phyloP scores from a whole-genome alignment of 1,284 basidiomycete genomes.

The Melampsora larici-populina region DNA sequence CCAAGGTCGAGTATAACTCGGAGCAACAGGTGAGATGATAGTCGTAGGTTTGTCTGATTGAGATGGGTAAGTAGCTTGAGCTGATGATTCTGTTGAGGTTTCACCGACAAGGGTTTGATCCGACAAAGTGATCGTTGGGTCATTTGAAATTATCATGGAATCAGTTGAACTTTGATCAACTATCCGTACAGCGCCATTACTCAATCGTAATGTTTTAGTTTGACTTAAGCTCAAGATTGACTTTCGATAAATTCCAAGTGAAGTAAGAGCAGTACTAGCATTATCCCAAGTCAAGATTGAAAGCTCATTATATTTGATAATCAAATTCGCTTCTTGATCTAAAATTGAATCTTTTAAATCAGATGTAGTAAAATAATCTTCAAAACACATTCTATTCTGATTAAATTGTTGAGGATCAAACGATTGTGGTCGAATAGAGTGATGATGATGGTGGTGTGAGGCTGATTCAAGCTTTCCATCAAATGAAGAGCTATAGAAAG shows the following conservation, averaged over 20 bases:
- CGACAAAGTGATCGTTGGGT: neutral
- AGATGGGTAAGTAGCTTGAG: too few species aligned
- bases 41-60: neutral
- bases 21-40: neutral
- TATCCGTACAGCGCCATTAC: conserved; percentile 14
- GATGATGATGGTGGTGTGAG: conserved; percentile 1
- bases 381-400: conserved; percentile 57
- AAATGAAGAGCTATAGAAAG: conserved; percentile 50
- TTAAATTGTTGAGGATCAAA: conserved; percentile 53
- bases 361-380: conserved; percentile 55
- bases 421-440: neutral
- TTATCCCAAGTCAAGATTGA: conserved; percentile 59
- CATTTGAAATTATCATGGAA: neutral
- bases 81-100: too few species aligned
- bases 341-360: conserved; percentile 7
- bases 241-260: conserved; percentile 57
- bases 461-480: conserved; percentile 44
- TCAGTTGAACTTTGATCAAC: neutral
- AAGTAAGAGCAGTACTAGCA: conserved; percentile 57
- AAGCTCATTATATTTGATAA: conserved; percentile 30
- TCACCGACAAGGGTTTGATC: neutral
- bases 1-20: conserved; percentile 25
- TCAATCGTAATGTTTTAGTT: conserved; percentile 54
- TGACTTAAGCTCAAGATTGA: conserved; percentile 47
- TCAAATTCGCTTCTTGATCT: conserved; percentile 28